Evolutionary conservation across 345 rosid species (phyloP), one percentile per base, ranked within the genome.

Genomic region (Viola odorata): DNA sequence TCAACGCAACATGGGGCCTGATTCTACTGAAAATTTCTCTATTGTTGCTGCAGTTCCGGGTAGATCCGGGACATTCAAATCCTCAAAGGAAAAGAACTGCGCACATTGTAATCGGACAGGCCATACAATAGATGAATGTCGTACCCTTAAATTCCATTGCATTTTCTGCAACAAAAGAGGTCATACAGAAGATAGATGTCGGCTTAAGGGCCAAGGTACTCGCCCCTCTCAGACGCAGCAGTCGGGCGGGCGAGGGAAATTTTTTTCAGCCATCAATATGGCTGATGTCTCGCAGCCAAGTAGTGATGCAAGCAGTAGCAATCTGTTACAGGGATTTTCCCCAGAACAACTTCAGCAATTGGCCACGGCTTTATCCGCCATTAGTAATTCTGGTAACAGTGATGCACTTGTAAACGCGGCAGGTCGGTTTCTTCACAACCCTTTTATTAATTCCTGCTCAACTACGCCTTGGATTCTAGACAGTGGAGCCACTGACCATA

Each of bases 401-500:
- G 3, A 57, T 40, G 49, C 37, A 4, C 41, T n/a, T 57, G 61
- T n/a, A 3, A 40, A 57, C 16, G 49, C 5, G 41, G n/a, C 5
- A 15, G 14, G 49, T 16, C 45, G 12, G 14, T 9, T 57, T 1
- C 1, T 5, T 41, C 13, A 41, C 16, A 55, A 12, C 12, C 40
- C 42, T 12, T 37, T 11, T 3, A 13, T 55, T 9, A 37, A 55
- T 55, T 55, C 12, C 38, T 0, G 8, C 1, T 55, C 38, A 12
- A 37, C 58, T 4, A 37, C 37, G 13, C 58, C 58, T 55, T 55
- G 58, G 45, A 58, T 61, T 50, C 50, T 37, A 12, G 55, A 48
- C 50, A 61, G 53, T 8, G 37, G 45, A 37, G 65, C 65, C 12
- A 48, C 32, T 6, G 41, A 67, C 8, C 65, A 67, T 7, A 60